Base-by-base conservation (phyloP, 2,329 filamentous ascomycete genomes). In the Aspergillus sclerotialis region DNA sequence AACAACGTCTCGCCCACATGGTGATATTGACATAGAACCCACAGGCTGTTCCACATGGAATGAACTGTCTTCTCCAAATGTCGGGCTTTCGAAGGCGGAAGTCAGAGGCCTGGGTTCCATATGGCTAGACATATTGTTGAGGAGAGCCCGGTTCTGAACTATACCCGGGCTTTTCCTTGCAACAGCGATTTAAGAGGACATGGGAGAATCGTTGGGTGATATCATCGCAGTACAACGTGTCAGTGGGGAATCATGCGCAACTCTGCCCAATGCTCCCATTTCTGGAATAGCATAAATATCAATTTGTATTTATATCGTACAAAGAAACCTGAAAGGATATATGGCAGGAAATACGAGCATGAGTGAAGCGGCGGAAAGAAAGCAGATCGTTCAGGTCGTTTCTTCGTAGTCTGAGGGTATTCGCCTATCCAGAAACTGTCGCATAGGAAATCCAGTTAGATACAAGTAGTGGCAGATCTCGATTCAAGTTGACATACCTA, bases 1-100 rank as follows among this genome's bases (percentile, higher is more conserved):
- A 23, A 90, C 89, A 37, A 95, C 79, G 65, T 95, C 90, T 50
- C 90, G 77, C 31, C 90, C 88, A 40, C 83, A 89, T 2, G 89
- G 89, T 13, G 89, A 93, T 61, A 95, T 94, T 39, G 87, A 90
- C 49, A 90, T 89, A 5, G 90, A 93, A 30, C 88, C 88, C 33
- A 94, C 86, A 12, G 73, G 68, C 44, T 78, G 76, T 39, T 89
- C 82, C 33, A 95, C 84, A 51, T 84, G 80, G 48, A 95, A 89
- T 2, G 82, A 84, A 33, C 84, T 82, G 62, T 93, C 83, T 43
- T 82, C 76, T 48, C 88, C 86, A 49, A 94, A 95, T 21, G 84
- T 94, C 35, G 84, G 80, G 59, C 87, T 94, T 44, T 94, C 85
- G 47, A 80, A 88, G 25, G 86, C 82, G 37, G 73, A 75, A 4